A percentile compares a stretch with the other conserved stretches of the same genome.
Evolutionary conservation across 768 basidiomycete species (phyloP).

Genomic region (Naganishia antarctica): DNA sequence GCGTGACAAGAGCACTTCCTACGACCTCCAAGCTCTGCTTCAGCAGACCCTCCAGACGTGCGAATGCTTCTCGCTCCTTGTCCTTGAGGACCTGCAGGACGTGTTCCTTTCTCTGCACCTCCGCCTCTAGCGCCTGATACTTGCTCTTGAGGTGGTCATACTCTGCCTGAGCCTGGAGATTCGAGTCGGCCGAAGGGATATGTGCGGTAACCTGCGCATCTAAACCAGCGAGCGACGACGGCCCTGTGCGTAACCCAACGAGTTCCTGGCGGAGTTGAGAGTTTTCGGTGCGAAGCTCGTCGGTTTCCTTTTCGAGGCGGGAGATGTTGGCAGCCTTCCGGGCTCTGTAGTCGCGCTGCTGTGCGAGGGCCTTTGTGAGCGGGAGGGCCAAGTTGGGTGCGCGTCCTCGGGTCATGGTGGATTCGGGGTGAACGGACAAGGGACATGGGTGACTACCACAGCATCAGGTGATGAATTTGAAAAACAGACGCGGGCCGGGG

Average conservation of each 20-base stretch:
- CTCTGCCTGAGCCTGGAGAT: neutral
- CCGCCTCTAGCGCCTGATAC: constrained; percentile 8
- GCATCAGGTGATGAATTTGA: too few species aligned
- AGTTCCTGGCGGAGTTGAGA: neutral
- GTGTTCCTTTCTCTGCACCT: constrained; percentile 10
- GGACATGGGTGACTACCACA: neutral
- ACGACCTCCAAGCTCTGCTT: constrained; percentile 6
- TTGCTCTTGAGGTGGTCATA: neutral
- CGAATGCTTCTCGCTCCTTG: constrained; percentile 11
- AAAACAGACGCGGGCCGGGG: too few species aligned
- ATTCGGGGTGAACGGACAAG: neutral
- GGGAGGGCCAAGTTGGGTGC: constrained; percentile 26
- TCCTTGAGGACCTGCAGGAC: constrained; percentile 1
- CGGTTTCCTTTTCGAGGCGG: constrained; percentile 17
- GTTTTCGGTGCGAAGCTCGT: constrained; percentile 7
- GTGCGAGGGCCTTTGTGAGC: constrained; percentile 27
- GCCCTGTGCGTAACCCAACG: neutral
- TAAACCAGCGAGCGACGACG: too few species aligned
- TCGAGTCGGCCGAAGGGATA: neutral
- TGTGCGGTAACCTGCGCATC: too few species aligned
- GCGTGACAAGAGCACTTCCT: neutral
- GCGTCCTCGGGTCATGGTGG: constrained; percentile 24
- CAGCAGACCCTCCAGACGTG: neutral
- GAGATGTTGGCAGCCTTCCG: constrained; percentile 23
- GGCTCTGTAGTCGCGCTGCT: constrained; percentile 28